A percentile compares a stretch with the other conserved stretches of the same genome.
phyloP scores from a whole-genome alignment of 1,284 basidiomycete species.

The Xanthoconium separans region DNA sequence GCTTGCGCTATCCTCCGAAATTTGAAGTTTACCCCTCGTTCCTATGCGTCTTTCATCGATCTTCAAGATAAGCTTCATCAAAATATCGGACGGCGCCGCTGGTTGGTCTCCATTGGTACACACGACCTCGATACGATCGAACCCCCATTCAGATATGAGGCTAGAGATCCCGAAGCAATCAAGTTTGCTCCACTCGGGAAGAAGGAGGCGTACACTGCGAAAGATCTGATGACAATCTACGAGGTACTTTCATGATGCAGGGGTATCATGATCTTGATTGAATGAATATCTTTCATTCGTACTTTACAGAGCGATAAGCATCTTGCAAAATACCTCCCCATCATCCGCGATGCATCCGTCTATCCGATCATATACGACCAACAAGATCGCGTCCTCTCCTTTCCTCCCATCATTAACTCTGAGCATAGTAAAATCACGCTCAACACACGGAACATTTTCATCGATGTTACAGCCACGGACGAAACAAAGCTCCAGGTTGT shows the following conservation, averaged over 20 bases:
- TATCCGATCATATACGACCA: constrained; percentile 98
- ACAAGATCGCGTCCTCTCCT: constrained; percentile 84
- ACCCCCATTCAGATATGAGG: constrained; percentile 91
- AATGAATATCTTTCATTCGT: not conserved
- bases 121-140: constrained; percentile 93
- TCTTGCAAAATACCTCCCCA: constrained; percentile 84
- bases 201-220: constrained; percentile 60
- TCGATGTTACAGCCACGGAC: constrained; percentile 98
- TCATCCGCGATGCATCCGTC: constrained; percentile 93
- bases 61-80: constrained; percentile 98
- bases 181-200: constrained; percentile 77
- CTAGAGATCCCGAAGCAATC: constrained; percentile 84
- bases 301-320: constrained; percentile 82
- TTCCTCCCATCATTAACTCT: constrained; percentile 99
- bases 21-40: constrained; percentile 83
- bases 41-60: constrained; percentile 97
- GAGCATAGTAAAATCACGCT: constrained; percentile 97
- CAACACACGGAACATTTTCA: constrained; percentile 93
- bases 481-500: constrained; percentile 96
- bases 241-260: constrained; percentile 57
- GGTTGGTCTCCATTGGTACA: constrained; percentile 95
- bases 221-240: constrained; percentile 83
- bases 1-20: constrained; percentile 91
- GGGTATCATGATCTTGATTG: not conserved
- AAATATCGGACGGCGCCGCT: constrained; percentile 89